Conservation (phyloP, 208 protist species). For the Trypanosoma grayi region DNA sequence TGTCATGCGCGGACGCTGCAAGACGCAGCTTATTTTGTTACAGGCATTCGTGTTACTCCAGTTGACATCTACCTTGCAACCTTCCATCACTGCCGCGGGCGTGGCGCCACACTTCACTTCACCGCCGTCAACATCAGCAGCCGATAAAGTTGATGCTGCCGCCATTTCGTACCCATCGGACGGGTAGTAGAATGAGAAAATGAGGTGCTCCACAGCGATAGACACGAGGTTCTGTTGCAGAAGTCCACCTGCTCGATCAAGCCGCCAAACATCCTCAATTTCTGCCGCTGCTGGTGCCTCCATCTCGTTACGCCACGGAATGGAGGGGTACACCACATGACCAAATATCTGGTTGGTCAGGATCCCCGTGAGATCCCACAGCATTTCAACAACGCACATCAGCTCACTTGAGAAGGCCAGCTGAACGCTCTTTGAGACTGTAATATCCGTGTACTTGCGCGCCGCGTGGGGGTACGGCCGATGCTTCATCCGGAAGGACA, state of each 20-base stretch:
- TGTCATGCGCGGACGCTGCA: constrained; percentile 3
- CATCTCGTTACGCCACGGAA: constrained; percentile 30
- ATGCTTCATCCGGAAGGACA: not conserved
- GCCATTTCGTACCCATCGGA: constrained; percentile 18
- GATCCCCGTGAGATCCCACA: constrained; percentile 43
- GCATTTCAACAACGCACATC: constrained; percentile 25
- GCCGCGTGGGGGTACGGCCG: constrained; percentile 8
- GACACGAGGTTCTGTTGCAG: constrained; percentile 2
- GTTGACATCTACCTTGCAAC: not conserved
- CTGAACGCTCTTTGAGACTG: not conserved
- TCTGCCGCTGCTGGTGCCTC: not conserved
- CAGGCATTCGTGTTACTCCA: constrained; percentile 7
- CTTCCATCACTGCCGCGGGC: constrained; percentile 8
- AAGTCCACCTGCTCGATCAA: constrained; percentile 3
- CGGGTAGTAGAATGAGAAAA: constrained; percentile 18
- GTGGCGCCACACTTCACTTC: not conserved
- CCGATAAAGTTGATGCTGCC: too few species aligned
- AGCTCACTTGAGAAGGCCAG: constrained; percentile 28
- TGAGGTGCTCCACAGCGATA: not conserved
- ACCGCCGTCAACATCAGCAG: not conserved
- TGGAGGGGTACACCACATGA: constrained; percentile 11
- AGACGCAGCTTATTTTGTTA: not conserved
- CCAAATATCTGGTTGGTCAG: constrained; percentile 30
- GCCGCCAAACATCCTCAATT: constrained; percentile 17
- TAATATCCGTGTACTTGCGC: constrained; percentile 22